Evolutionary conservation across 2,329 filamentous ascomycete species (phyloP).

Genomic region (Xylariaceae sp.): DNA sequence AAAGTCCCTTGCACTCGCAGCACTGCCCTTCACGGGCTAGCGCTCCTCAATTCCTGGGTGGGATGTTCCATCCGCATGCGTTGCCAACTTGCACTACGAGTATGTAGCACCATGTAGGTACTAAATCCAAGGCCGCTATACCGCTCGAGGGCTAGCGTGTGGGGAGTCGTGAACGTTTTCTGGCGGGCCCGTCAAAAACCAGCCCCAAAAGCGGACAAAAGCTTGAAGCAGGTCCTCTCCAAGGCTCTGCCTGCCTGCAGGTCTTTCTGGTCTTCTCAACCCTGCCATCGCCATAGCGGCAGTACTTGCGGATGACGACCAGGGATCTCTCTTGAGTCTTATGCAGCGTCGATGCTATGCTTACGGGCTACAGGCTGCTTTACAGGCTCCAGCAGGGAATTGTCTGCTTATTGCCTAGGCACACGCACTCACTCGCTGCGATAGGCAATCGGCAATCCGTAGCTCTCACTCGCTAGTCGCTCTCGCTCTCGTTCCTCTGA

Average conservation of each 20-base stretch:
- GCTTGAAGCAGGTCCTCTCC: neutral
- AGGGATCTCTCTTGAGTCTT: neutral
- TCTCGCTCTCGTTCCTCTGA: too few species aligned
- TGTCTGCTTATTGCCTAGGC: neutral
- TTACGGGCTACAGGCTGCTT: neutral
- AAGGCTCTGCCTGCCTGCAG: neutral
- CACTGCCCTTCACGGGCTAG: too few species aligned
- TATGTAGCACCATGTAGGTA: neutral
- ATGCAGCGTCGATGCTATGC: neutral
- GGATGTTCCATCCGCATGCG: neutral
- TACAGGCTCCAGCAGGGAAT: neutral
- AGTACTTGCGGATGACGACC: neutral
- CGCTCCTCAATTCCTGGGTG: too few species aligned
- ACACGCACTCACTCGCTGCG: neutral
- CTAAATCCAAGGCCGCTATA: neutral
- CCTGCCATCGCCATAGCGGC: too few species aligned
- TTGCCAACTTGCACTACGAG: neutral
- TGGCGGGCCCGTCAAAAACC: neutral
- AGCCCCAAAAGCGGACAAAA: neutral
- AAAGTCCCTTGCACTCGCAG: too few species aligned
- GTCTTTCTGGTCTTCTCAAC: too few species aligned
- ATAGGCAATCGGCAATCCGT: too few species aligned
- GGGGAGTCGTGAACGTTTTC: neutral
- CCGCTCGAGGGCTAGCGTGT: neutral
- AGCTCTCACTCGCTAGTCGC: too few species aligned